phyloP scores from a whole-genome alignment of 1,139 yeast genomes.

The Suhomyces terraborum region DNA sequence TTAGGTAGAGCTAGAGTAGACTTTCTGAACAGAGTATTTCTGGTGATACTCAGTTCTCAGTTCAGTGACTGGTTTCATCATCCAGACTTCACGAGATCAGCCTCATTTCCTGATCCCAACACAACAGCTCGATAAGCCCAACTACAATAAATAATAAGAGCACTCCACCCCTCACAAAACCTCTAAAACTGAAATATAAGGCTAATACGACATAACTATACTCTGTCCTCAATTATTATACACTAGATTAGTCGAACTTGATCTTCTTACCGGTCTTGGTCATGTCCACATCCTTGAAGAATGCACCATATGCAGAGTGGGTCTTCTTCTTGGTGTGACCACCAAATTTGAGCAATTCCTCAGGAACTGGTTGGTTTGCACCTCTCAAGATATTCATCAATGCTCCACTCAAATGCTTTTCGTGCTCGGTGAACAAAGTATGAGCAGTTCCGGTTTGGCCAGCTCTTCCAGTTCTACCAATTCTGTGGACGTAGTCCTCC shows the following conservation, averaged over 20 bases:
- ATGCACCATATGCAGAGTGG: slow-evolving; percentile 95
- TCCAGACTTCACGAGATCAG: no score
- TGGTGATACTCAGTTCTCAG: no score
- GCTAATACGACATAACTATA: neutral
- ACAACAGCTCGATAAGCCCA: no score
- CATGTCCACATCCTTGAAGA: slow-evolving; percentile 89
- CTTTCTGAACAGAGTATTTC: no score
- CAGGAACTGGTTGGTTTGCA: slow-evolving; percentile 97
- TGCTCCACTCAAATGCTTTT: slow-evolving; percentile 95
- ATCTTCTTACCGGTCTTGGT: slow-evolving; percentile 88
- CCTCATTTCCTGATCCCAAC: no score
- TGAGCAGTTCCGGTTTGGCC: slow-evolving; percentile 95
- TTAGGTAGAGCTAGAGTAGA: no score
- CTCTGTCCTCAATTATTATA: neutral
- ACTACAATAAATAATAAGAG: no score
- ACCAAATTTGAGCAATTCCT: slow-evolving; percentile 90
- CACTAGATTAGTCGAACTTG: slow-evolving; percentile 57
- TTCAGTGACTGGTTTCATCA: no score
- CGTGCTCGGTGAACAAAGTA: slow-evolving; percentile 94
- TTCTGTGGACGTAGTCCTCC: slow-evolving; percentile 97
- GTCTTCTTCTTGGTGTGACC: slow-evolving; percentile 97
- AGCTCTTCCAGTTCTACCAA: slow-evolving; percentile 98
- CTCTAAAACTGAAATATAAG: neutral
- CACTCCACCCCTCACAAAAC: neutral
- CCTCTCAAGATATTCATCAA: slow-evolving; percentile 88